Base-by-base conservation (phyloP, 768 basidiomycete species). In the Psilocybe subaeruginosa region DNA sequence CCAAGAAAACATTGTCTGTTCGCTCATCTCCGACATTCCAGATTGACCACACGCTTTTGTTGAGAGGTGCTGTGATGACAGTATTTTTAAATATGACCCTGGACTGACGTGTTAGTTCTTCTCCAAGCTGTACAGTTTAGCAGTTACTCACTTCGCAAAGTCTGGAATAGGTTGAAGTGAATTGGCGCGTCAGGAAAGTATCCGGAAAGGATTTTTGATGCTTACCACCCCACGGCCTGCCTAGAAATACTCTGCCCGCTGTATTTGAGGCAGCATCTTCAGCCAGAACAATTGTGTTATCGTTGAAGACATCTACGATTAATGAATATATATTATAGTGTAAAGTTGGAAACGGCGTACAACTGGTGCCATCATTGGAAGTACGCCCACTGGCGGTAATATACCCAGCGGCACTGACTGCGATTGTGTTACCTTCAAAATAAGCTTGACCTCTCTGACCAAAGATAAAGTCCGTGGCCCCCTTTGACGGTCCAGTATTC, bases 21-120 rank as follows among this genome's bases (percentile, higher is more conserved):
- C 72, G 70, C 11, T 71, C 63, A 48, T 76, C 74, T 8, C 69
- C 75, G 0, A 64, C 46, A 56, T 76, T 73, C 82, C 83, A 85
- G 41, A 76, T 63, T 0, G 80, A 80, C 83, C 83, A 84, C 29
- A 84, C 60, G 0, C 78, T 73, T 2, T 67, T 68, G 46, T 81
- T 79, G 55, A 82, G 64, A 1, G 76, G 76, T 6, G 75, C 76
- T 0, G 66, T 75, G 31, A 85, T 70, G 47, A 73, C 63, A 2
- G 81, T 82, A 64, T 78, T 78, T 52, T 80, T 78, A 74, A 79
- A 83, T 35, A 83, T 76, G 16, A 85, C 82, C 68, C 82, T 80
- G 58, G 17, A 17, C 35, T 39, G 27, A 50, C 16, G 23, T 30
- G n/a, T 16, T 55, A 23, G 4, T 49, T 23, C 19, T 9, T 5